Evolutionary conservation across 495 filamentous ascomycete genomes (phyloP), one percentile per base, ranked within the genome.

Genomic region (Podospora appendiculata): DNA sequence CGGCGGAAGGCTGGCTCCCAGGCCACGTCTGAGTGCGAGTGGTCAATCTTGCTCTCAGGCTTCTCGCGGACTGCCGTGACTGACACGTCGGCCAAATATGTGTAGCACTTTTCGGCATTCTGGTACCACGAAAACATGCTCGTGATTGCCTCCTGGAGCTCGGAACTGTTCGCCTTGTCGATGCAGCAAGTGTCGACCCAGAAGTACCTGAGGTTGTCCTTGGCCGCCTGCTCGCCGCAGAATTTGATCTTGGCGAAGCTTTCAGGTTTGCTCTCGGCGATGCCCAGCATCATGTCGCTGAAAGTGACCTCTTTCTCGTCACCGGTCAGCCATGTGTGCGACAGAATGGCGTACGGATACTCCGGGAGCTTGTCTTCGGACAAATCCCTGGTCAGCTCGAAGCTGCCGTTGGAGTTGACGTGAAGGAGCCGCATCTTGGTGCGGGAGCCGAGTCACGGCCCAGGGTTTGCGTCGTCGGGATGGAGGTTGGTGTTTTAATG

Each of bases 61-160:
- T 8, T 13, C 36, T 10, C 36, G 36, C 11, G 6, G 6, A 6
- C 34, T 11, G 36, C 36, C 36, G 34, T 11, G 34, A 43, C n/a
- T 6, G 53, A 50, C 17, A 55, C 53, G 33, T 70, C 67, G 12
- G 53, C 32, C 2, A 70, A 57, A 54, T 67, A 67, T 25, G 54
- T 62, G 53, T 67, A 69, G 42, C 61, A 69, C 43, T 50, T 45
- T 12, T 25, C 42, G 14, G 66, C 57, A 38, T 58, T 45, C 3
- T 51, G 25, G 47, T 68, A 68, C 67, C 63, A 67, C 8, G 55
- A 53, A 54, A 51, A 69, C 66, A 67, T 66, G 51, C 33, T 34
- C 53, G 51, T 61, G 51, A 67, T 58, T 17, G 66, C 59, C 43
- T 61, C 53, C 18, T 56, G 55, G 8, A 69, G 57, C 54, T 69